These are phyloP conservation scores for Beauveria sp. DNA, from an alignment of 2,329 filamentous ascomycete genomes.

Conservation along the genomic window DNA sequence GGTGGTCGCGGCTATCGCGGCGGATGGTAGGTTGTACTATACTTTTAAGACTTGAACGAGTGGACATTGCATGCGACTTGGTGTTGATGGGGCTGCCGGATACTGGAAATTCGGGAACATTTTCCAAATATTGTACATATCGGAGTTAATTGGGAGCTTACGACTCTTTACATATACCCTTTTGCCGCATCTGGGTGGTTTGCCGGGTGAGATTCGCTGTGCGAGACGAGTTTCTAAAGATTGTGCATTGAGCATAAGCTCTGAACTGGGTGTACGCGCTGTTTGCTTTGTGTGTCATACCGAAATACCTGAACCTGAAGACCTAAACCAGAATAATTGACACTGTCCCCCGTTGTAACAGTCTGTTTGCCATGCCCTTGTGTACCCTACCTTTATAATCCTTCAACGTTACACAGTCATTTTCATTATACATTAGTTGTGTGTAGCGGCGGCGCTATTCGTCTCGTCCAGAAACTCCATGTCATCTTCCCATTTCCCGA, in stretches of 20 bases:
- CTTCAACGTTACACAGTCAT: background rate
- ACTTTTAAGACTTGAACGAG: background rate
- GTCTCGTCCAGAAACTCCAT: slow-evolving; percentile 43
- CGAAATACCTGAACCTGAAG: background rate
- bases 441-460: slow-evolving; percentile 14
- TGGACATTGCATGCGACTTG: background rate
- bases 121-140: background rate
- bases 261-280: background rate
- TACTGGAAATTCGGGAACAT: background rate
- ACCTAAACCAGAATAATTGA: background rate
- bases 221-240: background rate
- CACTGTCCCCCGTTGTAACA: background rate
- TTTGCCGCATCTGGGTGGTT: background rate
- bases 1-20: slow-evolving; percentile 44
- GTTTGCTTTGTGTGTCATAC: background rate
- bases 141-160: background rate
- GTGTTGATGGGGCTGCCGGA: slow-evolving; percentile 8
- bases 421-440: background rate
- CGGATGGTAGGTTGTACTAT: slow-evolving; percentile 31
- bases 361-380: background rate
- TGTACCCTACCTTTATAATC: background rate
- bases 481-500: slow-evolving; percentile 50
- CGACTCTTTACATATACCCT: background rate
- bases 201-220: background rate
- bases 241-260: background rate